Evolutionary conservation across 306 rosid species (phyloP).

Genomic region (Morella rubra): DNA sequence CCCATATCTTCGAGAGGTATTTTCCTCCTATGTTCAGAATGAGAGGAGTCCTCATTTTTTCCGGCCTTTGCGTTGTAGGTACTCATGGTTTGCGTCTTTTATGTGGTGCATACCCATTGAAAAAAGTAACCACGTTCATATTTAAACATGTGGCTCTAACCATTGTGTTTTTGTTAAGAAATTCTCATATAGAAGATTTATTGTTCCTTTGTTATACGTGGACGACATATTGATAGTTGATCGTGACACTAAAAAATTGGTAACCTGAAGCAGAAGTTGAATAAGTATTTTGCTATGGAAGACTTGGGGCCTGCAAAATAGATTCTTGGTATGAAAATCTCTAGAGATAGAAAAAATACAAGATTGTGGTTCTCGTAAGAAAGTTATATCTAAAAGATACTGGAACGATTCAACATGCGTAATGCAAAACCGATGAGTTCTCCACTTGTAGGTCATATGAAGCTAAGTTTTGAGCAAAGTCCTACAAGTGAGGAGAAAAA

Average conservation of each 20-base stretch:
- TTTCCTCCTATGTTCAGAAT: too few species aligned
- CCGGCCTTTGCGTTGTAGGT: too few species aligned
- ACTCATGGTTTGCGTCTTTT: too few species aligned
- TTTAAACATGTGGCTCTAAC: neutral
- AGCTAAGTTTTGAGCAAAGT: too few species aligned
- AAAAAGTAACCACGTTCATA: too few species aligned
- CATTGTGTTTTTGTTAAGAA: neutral
- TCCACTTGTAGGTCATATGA: neutral
- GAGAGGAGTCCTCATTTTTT: too few species aligned
- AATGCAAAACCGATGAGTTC: neutral
- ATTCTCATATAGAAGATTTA: too few species aligned
- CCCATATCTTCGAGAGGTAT: too few species aligned
- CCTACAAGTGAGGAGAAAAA: too few species aligned
- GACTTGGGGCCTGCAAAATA: neutral
- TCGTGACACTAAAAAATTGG: neutral
- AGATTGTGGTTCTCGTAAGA: neutral
- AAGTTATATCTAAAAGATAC: neutral
- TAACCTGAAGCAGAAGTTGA: neutral
- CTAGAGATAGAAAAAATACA: too few species aligned
- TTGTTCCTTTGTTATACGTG: neutral
- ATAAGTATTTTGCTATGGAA: too few species aligned
- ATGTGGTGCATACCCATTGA: too few species aligned
- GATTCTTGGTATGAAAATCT: neutral
- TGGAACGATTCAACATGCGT: neutral
- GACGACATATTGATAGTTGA: neutral